Evolutionary conservation across 1,284 basidiomycete genomes (phyloP), one percentile per base, ranked within the genome.

Genomic region (Ustilago esculenta): DNA sequence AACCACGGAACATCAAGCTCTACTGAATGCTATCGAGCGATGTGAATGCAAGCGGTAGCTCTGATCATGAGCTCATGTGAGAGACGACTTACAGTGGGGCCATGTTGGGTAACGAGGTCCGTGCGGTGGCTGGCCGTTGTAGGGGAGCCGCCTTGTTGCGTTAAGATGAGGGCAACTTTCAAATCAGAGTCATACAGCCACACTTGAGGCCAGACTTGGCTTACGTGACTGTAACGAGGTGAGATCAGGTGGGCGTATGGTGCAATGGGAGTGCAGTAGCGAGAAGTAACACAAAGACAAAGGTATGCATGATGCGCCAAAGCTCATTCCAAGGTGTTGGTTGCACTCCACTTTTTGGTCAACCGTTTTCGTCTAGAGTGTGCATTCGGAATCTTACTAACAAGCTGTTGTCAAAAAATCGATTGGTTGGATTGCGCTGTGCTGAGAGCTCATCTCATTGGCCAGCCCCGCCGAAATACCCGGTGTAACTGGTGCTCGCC

Each of bases 71-170:
- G 3, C 14, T 23, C 3, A 18, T 24, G 17, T n/a, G 34, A 32
- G 17, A 23, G 24, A 4, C 1, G 20, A 65, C 61, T 65, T 58
- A 65, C 61, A 65, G 61, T 44, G 61, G 55, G 37, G 61, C 46
- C 61, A 65, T 65, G 34, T 21, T 35, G 32, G 24, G 23, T 17
- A 18, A 32, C 17, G 44, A 41, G 61, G 61, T 39, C 50, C 50
- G 61, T 58, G 61, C 54, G 39, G 39, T 10, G 37, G 15, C 17
- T 36, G 20, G 35, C 23, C 4, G 15, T 29, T 32, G 52, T n/a
- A 21, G 32, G 32, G 21, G 34, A 30, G 46, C 21, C 11, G 48
- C 23, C 12, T 17, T 29, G 7, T 29, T 29, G 27, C 27, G 27
- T 21, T 34, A n/a, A n/a, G n/a, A n/a, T n/a, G n/a, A n/a, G n/a